Base-by-base conservation (phyloP, 2,329 filamentous ascomycete genomes). In the Parastagonospora nodorum region DNA sequence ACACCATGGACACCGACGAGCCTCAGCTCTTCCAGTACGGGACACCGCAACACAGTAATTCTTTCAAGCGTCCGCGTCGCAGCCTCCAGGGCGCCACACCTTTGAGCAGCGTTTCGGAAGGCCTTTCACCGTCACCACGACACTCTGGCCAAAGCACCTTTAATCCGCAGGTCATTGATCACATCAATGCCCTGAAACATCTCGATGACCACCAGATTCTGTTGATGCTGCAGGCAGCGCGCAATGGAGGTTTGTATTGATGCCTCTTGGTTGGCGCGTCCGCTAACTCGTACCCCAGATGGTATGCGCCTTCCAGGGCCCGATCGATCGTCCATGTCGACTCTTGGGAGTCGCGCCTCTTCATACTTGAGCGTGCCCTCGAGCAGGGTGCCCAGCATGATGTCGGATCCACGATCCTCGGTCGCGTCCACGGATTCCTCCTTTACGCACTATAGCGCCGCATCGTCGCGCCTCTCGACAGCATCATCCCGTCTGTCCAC, bases 181-280 rank as follows among this genome's bases (percentile, higher is more conserved):
- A 74, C 57, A 73, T 74, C 53, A 71, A 74, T 59, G 72, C 67
- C 31, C 53, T 74, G 37, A 74, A 74, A 49, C 72, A 74, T 57
- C 62, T 74, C 51, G 71, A 74, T 48, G 71, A 74, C 54, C 66
- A 73, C 43, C 69, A 72, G 55, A 74, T 74, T 47, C 58, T 74
- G 51, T 49, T 73, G 48, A 56, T 74, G 43, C 58, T 74, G 40
- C 64, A 72, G 43, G 71, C 66, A 24, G 72, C 72, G 51, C 72
- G 72, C 54, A 69, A 67, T 64, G 69, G 68, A 67, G 70, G 72
- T 73, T 42, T 60, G 70, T 67, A 45, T 45, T 43, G 27, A 31
- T 45, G 37, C 46, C 49, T 37, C 44, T 52, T 45, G 46, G 42
- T 39, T 42, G 35, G 28, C 52, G 44, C 49, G 32, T 48, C 50